Evolutionary conservation across 2,329 filamentous ascomycete species (phyloP).

Genomic region (Orbilia oligospora): DNA sequence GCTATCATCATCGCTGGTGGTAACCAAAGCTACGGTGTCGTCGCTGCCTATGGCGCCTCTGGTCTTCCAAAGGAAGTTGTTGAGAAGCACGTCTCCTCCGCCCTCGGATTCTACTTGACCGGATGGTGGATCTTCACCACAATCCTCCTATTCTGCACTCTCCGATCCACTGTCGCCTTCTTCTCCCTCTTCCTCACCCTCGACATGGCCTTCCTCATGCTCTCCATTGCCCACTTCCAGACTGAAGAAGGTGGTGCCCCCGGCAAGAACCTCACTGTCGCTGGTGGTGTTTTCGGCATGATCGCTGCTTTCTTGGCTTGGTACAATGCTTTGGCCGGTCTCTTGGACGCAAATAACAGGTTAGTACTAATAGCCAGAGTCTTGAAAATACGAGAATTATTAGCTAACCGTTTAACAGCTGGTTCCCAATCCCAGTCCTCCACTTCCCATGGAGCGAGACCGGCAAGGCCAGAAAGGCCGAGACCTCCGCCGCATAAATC

Average conservation of each 20-base stretch:
- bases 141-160: slow-evolving; percentile 79
- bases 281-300: slow-evolving; percentile 84
- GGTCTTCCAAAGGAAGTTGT: slow-evolving; percentile 60
- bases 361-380: slow-evolving; percentile 50
- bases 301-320: slow-evolving; percentile 85
- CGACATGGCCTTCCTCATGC: slow-evolving; percentile 81
- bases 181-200: slow-evolving; percentile 83
- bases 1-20: slow-evolving; percentile 79
- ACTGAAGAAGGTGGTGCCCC: slow-evolving; percentile 68
- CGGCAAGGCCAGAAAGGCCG: slow-evolving; percentile 61
- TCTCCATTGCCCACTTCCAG: slow-evolving; percentile 76
- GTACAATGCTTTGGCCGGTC: slow-evolving; percentile 88
- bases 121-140: slow-evolving; percentile 90
- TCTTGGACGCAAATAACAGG: slow-evolving; percentile 75
- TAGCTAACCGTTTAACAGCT: slow-evolving; percentile 45
- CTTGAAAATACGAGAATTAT: background rate
- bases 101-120: slow-evolving; percentile 81
- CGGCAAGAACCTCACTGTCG: slow-evolving; percentile 73
- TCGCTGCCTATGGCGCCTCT: slow-evolving; percentile 70
- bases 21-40: slow-evolving; percentile 74
- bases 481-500: slow-evolving; percentile 43
- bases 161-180: slow-evolving; percentile 83
- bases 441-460: slow-evolving; percentile 67
- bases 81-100: slow-evolving; percentile 71
- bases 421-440: slow-evolving; percentile 62